Evolutionary conservation across 192 early-diverging fungal species (phyloP), one percentile per base, ranked within the genome.

Genomic region (Coemansia erecta): DNA sequence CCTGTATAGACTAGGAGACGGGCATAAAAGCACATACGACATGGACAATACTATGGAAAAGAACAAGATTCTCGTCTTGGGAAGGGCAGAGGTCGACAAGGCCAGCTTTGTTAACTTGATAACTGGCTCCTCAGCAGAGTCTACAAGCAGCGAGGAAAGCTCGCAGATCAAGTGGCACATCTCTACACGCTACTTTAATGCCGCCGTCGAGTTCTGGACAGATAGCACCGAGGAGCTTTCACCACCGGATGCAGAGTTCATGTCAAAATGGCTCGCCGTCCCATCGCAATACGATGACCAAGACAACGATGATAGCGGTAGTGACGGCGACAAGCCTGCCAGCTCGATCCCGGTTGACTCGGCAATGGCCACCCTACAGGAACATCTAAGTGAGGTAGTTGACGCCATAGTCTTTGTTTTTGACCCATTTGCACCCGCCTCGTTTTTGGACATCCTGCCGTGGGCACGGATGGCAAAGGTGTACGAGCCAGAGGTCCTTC

Each of bases 21-120:
- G 6, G 10, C 8, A 11, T 37, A 11, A 2, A 37, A 1, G 6
- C 35, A 7, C 35, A 9, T 37, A 37, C 35, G 8, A 1, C 1
- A 57, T 60, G 58, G 53, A 65, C 13, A 9, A 15, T 21, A 19
- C 26, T n/a, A 8, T 43, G 28, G 61, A 33, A 18, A 78, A 66
- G 56, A 72, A 78, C 70, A 72, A 69, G 61, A 72, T 78, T 0
- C 39, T 78, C 22, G 75, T 78, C 44, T 56, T 78, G 6, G 70
- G 75, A 1, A 61, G 75, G 5, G 28, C 70, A 3, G 50, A 60
- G 2, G 40, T 66, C 4, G 50, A 68, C 43, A 72, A 65, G 21
- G 47, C 22, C 1, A 44, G 22, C 23, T 56, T 78, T 18, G 60
- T 78, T 5, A 42, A 42, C 42, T 51, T 55, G 7, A 42, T 78